Evolutionary conservation across 192 early-diverging fungal species (phyloP).

Genomic region (Gryganskiella cystojenkinii): DNA sequence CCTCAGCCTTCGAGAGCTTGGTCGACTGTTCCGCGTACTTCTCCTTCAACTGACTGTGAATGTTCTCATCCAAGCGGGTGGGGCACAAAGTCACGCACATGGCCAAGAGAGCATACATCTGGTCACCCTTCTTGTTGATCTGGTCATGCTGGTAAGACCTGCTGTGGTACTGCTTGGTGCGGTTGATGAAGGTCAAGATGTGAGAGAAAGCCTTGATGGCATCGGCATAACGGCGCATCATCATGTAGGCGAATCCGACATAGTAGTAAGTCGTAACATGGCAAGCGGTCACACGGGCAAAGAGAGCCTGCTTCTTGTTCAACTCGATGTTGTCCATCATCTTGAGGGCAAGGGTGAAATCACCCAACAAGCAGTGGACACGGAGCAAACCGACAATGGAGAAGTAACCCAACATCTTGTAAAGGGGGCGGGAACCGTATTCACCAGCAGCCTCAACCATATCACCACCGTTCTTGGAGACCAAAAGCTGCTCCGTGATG

Average conservation of each 20-base stretch:
- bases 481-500: slow-evolving; percentile 93
- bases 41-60: slow-evolving; percentile 88
- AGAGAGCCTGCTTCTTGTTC: slow-evolving; percentile 91
- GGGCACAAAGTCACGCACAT: slow-evolving; percentile 93
- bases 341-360: slow-evolving; percentile 95
- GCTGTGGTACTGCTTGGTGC: slow-evolving; percentile 95
- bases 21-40: slow-evolving; percentile 93
- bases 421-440: slow-evolving; percentile 89
- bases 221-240: slow-evolving; percentile 97
- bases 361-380: slow-evolving; percentile 95
- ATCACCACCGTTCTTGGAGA: slow-evolving; percentile 90
- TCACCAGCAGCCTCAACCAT: slow-evolving; percentile 89
- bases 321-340: slow-evolving; percentile 97
- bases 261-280: slow-evolving; percentile 98
- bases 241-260: slow-evolving; percentile 97
- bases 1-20: slow-evolving; percentile 77
- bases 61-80: slow-evolving; percentile 93
- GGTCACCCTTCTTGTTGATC: slow-evolving; percentile 92
- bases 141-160: slow-evolving; percentile 91
- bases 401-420: slow-evolving; percentile 98
- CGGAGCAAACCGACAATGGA: slow-evolving; percentile 91
- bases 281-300: slow-evolving; percentile 96
- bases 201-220: slow-evolving; percentile 93
- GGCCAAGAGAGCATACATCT: slow-evolving; percentile 94
- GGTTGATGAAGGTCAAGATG: slow-evolving; percentile 88